Conservation (phyloP, 345 rosid genomes). For the Euphorbia pulcherrima region DNA sequence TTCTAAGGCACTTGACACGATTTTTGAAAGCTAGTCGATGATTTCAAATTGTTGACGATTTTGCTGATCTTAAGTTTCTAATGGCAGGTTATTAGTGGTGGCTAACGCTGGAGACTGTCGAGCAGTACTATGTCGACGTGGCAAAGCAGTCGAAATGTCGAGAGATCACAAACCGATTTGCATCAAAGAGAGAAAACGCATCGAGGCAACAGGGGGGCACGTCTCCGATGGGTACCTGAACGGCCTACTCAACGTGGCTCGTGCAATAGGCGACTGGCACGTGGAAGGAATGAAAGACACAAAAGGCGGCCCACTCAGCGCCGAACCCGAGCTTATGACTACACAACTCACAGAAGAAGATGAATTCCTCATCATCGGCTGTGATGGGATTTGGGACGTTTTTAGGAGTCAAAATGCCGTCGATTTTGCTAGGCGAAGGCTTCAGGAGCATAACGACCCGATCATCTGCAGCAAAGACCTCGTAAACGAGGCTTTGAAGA, state of each 20-base stretch:
- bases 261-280: constrained; percentile 93
- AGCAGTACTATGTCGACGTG: constrained; percentile 73
- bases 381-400: constrained; percentile 94
- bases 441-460: constrained; percentile 83
- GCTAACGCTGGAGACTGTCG: constrained; percentile 94
- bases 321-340: constrained; percentile 75
- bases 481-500: constrained; percentile 76
- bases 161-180: constrained; percentile 82
- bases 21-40: not conserved
- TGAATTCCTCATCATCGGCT: constrained; percentile 78
- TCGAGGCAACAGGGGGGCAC: constrained; percentile 71
- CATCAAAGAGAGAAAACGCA: constrained; percentile 54
- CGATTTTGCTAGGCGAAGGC: constrained; percentile 79
- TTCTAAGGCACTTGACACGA: not conserved
- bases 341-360: constrained; percentile 55
- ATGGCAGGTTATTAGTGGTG: constrained; percentile 62
- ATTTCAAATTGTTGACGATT: not conserved
- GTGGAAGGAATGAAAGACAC: constrained; percentile 74
- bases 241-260: constrained; percentile 75
- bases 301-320: constrained; percentile 71
- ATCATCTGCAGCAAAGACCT: constrained; percentile 64
- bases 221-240: constrained; percentile 70
- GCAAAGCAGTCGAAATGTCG: constrained; percentile 82
- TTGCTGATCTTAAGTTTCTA: constrained; percentile 15
- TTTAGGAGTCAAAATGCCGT: constrained; percentile 82